Evolutionary conservation across 768 basidiomycete genomes (phyloP).

Genomic region (Termitomyces sp.): DNA sequence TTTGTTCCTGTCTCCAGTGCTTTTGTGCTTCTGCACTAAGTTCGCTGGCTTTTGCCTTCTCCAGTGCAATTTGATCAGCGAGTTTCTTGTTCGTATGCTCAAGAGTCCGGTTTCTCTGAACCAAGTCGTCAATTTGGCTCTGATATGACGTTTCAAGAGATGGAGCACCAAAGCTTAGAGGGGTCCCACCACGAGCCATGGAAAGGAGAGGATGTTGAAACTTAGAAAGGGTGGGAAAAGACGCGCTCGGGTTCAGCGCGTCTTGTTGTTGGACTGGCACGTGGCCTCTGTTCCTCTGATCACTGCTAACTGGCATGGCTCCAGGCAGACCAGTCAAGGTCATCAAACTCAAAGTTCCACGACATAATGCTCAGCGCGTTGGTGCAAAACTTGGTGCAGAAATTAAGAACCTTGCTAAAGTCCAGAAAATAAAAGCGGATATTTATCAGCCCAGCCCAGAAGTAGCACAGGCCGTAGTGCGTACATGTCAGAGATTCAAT

Average conservation of each 20-base stretch:
- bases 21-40: constrained; percentile 38
- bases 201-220: not conserved
- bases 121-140: constrained; percentile 68
- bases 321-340: constrained; percentile 50
- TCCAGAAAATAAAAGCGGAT: constrained; percentile 46
- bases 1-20: constrained; percentile 47
- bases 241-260: constrained; percentile 2
- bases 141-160: constrained; percentile 58
- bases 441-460: constrained; percentile 61
- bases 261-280: constrained; percentile 1
- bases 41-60: constrained; percentile 36
- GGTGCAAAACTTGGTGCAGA: constrained; percentile 57
- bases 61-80: constrained; percentile 38
- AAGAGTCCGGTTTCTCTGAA: constrained; percentile 59
- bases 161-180: constrained; percentile 22
- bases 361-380: constrained; percentile 70
- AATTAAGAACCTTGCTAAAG: constrained; percentile 50
- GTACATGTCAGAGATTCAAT: constrained; percentile 21
- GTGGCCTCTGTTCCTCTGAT: constrained; percentile 5
- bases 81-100: constrained; percentile 58
- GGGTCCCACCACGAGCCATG: constrained; percentile 18
- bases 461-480: constrained; percentile 61
- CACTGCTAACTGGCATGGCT: constrained; percentile 38
- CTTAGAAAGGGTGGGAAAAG: not conserved
- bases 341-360: constrained; percentile 63